phyloP scores from a whole-genome alignment of 768 basidiomycete genomes.

The Phlebiopsis gigantea region DNA sequence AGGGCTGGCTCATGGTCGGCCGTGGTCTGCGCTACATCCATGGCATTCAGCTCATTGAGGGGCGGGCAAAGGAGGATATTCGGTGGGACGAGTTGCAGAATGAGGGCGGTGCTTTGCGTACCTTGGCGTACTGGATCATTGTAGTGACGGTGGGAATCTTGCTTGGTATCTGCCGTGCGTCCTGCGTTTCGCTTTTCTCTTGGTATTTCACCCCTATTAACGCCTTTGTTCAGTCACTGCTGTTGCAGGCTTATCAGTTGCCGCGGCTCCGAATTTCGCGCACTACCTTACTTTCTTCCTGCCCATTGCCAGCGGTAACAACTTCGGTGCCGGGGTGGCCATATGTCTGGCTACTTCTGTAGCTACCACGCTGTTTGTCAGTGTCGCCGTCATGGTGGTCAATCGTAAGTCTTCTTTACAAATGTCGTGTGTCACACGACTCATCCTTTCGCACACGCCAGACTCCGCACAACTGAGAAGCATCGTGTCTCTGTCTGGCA shows the following conservation, averaged over 20 bases:
- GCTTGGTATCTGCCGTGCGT: conserved; percentile 60
- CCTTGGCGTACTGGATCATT: conserved; percentile 52
- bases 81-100: conserved; percentile 74
- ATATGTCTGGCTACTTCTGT: conserved; percentile 66
- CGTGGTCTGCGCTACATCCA: conserved; percentile 59
- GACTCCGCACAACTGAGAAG: conserved; percentile 51
- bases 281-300: conserved; percentile 65
- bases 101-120: conserved; percentile 42
- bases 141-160: conserved; percentile 44
- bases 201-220: too few species aligned
- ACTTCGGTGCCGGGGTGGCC: conserved; percentile 56
- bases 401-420: conserved; percentile 42
- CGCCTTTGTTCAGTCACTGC: conserved; percentile 67
- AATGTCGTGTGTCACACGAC: conserved; percentile 4
- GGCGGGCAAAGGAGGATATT: conserved; percentile 78
- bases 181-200: not conserved
- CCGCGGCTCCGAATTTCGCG: conserved; percentile 66
- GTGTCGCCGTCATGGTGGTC: conserved; percentile 45
- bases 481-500: conserved; percentile 57
- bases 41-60: conserved; percentile 66
- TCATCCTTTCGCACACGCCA: conserved; percentile 21
- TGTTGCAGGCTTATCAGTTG: conserved; percentile 59
- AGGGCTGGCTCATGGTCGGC: conserved; percentile 78
- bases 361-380: conserved; percentile 52
- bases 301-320: conserved; percentile 42